Conservation (phyloP, 805 yeast genomes). For the Cyberlindnera americana region DNA sequence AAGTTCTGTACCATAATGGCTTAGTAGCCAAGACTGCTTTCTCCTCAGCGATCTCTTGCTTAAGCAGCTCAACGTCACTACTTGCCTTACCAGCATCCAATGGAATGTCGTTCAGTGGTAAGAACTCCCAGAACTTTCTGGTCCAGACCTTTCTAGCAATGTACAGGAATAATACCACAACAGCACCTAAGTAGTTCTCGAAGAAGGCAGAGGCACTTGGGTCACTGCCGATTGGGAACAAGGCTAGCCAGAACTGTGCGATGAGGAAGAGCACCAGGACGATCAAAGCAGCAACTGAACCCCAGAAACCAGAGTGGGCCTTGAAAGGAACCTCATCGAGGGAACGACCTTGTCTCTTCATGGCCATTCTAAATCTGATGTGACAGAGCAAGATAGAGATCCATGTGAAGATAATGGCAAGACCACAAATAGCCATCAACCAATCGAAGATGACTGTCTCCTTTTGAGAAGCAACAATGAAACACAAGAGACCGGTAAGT, state of each 20-base stretch:
- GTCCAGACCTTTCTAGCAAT: constrained; percentile 41
- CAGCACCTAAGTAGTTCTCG: constrained; percentile 39
- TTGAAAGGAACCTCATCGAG: constrained; percentile 39
- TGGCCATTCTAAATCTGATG: constrained; percentile 44
- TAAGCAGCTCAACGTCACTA: constrained; percentile 51
- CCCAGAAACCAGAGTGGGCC: constrained; percentile 41
- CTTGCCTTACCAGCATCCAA: constrained; percentile 63
- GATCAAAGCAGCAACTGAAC: constrained; percentile 38
- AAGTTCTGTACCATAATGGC: constrained; percentile 47
- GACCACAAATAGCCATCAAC: constrained; percentile 48
- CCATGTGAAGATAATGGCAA: constrained; percentile 49
- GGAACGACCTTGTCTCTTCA: constrained; percentile 39
- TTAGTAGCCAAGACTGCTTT: constrained; percentile 43
- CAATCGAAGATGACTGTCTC: constrained; percentile 42
- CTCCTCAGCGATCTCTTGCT: constrained; percentile 57
- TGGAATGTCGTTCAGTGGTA: constrained; percentile 49
- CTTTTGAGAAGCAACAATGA: constrained; percentile 40
- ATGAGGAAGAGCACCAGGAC: constrained; percentile 36
- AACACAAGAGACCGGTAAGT: constrained; percentile 41
- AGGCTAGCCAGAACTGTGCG: constrained; percentile 47
- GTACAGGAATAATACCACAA: constrained; percentile 37
- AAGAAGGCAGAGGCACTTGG: constrained; percentile 37
- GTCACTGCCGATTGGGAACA: constrained; percentile 39
- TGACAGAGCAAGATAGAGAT: constrained; percentile 41
- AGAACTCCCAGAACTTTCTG: constrained; percentile 38